phyloP scores from a whole-genome alignment of 768 basidiomycete species.

The Kwoniella dendrophila region DNA sequence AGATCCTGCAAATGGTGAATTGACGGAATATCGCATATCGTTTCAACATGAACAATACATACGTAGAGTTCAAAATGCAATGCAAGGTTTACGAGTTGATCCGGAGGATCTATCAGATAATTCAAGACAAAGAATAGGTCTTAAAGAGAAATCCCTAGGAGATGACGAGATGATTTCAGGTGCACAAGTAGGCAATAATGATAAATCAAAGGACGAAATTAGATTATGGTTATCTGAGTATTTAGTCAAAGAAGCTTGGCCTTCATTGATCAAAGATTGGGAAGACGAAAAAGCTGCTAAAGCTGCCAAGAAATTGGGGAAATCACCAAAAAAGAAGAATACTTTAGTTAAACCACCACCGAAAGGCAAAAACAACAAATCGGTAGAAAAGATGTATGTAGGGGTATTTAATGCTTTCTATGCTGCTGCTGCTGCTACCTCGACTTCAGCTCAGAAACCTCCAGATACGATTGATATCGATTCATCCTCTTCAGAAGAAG shows the following conservation, averaged over 20 bases:
- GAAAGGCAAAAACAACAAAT: neutral
- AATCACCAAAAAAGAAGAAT: constrained; percentile 60
- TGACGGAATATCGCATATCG: constrained; percentile 77
- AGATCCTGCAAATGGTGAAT: constrained; percentile 63
- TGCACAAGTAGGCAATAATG: neutral
- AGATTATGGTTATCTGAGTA: constrained; percentile 81
- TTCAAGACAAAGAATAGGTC: constrained; percentile 56
- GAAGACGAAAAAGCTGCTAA: constrained; percentile 67
- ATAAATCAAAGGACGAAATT: constrained; percentile 60
- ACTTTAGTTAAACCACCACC: constrained; percentile 3
- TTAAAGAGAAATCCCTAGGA: constrained; percentile 55
- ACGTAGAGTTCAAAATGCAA: constrained; percentile 66
- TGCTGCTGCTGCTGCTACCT: constrained; percentile 2
- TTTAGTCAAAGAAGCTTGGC: constrained; percentile 71
- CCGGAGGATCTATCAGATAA: constrained; percentile 59
- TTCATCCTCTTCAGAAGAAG: constrained; percentile 20
- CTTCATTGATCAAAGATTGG: constrained; percentile 66
- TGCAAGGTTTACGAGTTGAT: constrained; percentile 64
- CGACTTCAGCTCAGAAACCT: constrained; percentile 4
- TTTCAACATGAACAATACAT: constrained; percentile 71
- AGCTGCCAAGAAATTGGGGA: constrained; percentile 61
- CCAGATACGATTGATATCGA: too few species aligned
- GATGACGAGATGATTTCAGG: neutral
- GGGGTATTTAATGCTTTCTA: constrained; percentile 25
- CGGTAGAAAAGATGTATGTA: constrained; percentile 9